A percentile compares a stretch with the other conserved stretches of the same genome.
Evolutionary conservation across 352 stramenopile species (phyloP).

Genomic region (Pythium brachiatum): DNA sequence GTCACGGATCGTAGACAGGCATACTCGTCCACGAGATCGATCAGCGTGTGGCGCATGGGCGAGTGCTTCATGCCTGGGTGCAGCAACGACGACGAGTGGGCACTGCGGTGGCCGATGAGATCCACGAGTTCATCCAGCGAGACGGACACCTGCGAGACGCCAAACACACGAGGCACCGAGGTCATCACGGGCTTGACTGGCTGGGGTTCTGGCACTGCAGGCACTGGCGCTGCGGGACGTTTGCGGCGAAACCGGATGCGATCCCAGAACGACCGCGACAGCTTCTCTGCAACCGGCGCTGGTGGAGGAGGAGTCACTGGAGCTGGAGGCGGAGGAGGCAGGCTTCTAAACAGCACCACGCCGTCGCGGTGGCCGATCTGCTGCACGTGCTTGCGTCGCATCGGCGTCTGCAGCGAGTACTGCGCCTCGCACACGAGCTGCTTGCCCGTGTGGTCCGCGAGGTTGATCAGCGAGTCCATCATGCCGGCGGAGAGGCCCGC

Average conservation of each 20-base stretch:
- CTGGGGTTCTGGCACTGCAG: background rate
- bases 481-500: conserved; percentile 12
- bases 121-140: conserved; percentile 20
- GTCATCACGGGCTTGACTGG: background rate
- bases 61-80: conserved; percentile 11
- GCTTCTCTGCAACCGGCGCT: background rate
- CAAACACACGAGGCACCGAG: conserved; percentile 13
- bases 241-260: conserved; percentile 1
- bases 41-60: conserved; percentile 10
- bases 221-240: background rate
- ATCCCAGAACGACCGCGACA: conserved; percentile 12
- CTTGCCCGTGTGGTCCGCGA: conserved; percentile 7
- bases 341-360: conserved; percentile 7
- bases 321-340: background rate
- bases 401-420: background rate
- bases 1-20: conserved; percentile 14
- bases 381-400: conserved; percentile 7
- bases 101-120: conserved; percentile 17
- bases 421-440: conserved; percentile 15
- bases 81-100: conserved; percentile 7
- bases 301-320: background rate
- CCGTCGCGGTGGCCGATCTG: conserved; percentile 2
- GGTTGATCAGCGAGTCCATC: conserved; percentile 16
- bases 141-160: conserved; percentile 10
- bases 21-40: conserved; percentile 19